Evolutionary conservation across 495 filamentous ascomycete genomes (phyloP), one percentile per base, ranked within the genome.

Genomic region (Lophiostoma macrostomum): DNA sequence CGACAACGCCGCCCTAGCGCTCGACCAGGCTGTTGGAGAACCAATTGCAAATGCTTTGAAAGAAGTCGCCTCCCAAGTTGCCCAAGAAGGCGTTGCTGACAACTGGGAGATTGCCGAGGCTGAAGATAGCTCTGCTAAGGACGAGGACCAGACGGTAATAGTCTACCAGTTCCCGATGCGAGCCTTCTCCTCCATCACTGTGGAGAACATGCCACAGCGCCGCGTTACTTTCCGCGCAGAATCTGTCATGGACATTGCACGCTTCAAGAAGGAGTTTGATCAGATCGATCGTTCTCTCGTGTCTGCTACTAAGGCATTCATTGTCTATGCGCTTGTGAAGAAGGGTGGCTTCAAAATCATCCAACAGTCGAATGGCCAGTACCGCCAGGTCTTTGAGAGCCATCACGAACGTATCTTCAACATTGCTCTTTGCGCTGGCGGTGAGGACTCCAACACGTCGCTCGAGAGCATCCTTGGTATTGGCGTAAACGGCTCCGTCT

Each of bases 161-260:
- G 90, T 97, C 36, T 88, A 91, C 72, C 91, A 94, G 64, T 95
- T 99, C 71, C 94, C 91, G 13, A 87, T 99, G 80, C 85, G 81
- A 65, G 91, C 94, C 8, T 99, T 95, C 76, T 89, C 91, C 40
- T 82, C 90, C 18, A 91, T 99, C 67, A 62, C 68, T n/a, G 56
- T 78, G 54, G 61, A 70, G 42, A 65, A 61, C 32, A 66, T 66
- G 28, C 62, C 64, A 67, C 72, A 53, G 38, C 71, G 22, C n/a
- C 65, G 48, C 64, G 69, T 54, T 66, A 69, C 50, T 60, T 72
- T 70, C 67, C 81, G 80, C 16, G 80, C 85, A 42, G 86, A 90
- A 60, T 73, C 80, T 5, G 79, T 94, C 42, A 84, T 93, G 68
- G 85, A 91, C 57, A 90, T 99, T 68, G 91, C 91, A 31, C 82